Base-by-base conservation (phyloP, 305 asterid species). In the Ajuga reptans region DNA sequence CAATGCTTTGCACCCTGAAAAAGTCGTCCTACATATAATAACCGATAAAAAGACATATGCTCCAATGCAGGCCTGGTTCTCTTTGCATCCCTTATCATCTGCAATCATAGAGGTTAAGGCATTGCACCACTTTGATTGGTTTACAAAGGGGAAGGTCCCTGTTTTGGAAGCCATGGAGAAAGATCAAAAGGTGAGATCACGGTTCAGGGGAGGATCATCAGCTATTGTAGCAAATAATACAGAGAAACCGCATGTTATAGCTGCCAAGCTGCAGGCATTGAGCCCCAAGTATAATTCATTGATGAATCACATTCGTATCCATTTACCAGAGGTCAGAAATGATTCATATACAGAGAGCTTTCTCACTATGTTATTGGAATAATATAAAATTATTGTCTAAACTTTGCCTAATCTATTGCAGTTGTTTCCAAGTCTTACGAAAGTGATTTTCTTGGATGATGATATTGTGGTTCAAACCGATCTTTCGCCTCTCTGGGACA, bases 31-130 rank as follows among this genome's bases (percentile, higher is more conserved):
- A 9, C 99, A 93, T 58, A 68, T 93, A 29, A 89, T 93, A 72
- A 93, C 99, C 4, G 99, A 93, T 31, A 81, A 74, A 62, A 93
- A 93, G 83, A 91, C 99, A 0, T 91, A 87, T 42, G 82, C 86
- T 37, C 95, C 97, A 4, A 93, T 93, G 99, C 96, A 89, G 77
- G 99, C 97, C 2, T 93, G 99, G 99, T 93, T 93, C 71, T 90
- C 99, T 0, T 73, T 93, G 76, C 92, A 90, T 76, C 86, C 92
- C 42, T 68, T 87, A 64, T 57, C 84, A 51, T 97, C 95, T 0
- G 95, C 96, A 21, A 77, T 91, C 62, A 76, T 87, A 6, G 99
- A 93, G 79, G 97, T 93, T 8, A 93, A 93, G 79, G 93, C 85
- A 14, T 58, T 91, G 85, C 96, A 87, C 72, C 99, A 93, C 54